Evolutionary conservation across 2,329 filamentous ascomycete species (phyloP).

Genomic region (Colletotrichum sp.): DNA sequence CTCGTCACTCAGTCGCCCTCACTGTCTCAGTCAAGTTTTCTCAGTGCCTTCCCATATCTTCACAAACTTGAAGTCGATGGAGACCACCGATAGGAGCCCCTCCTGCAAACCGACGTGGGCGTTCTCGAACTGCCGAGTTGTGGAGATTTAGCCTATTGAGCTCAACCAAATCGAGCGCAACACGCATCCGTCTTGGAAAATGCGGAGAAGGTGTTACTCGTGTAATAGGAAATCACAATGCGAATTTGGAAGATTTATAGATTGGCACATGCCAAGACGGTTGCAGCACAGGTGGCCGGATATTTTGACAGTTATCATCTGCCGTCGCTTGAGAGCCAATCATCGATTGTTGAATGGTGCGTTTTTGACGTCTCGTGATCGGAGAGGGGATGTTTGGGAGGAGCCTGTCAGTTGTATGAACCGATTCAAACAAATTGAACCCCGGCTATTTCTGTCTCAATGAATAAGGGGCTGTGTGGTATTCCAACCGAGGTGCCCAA

Average conservation of each 20-base stretch:
- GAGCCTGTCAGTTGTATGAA: background rate
- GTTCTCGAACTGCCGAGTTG: background rate
- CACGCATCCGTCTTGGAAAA: background rate
- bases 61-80: rapidly evolving
- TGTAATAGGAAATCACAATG: background rate
- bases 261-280: background rate
- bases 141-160: constrained; percentile 2
- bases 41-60: background rate
- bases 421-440: background rate
- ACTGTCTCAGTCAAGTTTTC: background rate
- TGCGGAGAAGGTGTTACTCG: background rate
- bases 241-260: background rate
- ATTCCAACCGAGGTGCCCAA: background rate
- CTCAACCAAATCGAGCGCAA: background rate
- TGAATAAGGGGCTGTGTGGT: background rate
- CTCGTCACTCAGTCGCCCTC: background rate
- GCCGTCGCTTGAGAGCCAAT: background rate
- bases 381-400: background rate
- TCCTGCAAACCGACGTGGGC: background rate
- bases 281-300: background rate
- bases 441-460: background rate
- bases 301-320: background rate
- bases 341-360: background rate
- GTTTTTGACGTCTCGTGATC: background rate
- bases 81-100: background rate